These are phyloP conservation scores for Protomyces gravidus DNA, from an alignment of 1,139 yeast genomes.

Conservation along the genomic window DNA sequence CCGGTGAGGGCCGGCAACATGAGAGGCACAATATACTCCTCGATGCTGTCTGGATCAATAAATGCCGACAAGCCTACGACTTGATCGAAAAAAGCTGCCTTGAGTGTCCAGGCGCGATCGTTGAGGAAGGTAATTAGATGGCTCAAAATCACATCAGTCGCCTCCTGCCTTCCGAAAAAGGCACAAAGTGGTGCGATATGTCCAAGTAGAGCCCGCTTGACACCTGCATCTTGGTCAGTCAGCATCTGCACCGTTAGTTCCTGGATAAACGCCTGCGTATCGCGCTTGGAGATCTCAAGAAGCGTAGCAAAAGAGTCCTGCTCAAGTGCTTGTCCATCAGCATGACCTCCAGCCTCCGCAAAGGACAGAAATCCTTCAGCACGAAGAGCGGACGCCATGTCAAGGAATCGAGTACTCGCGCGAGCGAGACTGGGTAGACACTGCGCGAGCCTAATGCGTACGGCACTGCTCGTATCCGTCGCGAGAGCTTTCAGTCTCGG, in stretches of 20 bases:
- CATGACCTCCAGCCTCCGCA: slow-evolving; percentile 42
- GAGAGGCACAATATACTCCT: slow-evolving; percentile 81
- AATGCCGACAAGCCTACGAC: slow-evolving; percentile 73
- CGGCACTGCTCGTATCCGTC: slow-evolving; percentile 45
- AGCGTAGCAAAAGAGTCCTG: slow-evolving; percentile 43
- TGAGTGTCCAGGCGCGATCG: slow-evolving; percentile 63
- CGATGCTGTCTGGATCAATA: slow-evolving; percentile 76
- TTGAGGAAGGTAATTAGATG: slow-evolving; percentile 88
- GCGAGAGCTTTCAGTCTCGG: slow-evolving; percentile 58
- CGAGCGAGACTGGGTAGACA: slow-evolving; percentile 67
- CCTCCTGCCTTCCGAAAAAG: slow-evolving; percentile 78
- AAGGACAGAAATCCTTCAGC: slow-evolving; percentile 43
- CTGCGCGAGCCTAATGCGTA: slow-evolving; percentile 64
- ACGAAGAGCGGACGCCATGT: slow-evolving; percentile 58
- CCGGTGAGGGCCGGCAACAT: slow-evolving; percentile 73
- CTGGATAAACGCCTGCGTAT: slow-evolving; percentile 52
- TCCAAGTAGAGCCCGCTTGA: slow-evolving; percentile 63
- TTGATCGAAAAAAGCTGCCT: slow-evolving; percentile 68
- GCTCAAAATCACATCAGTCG: slow-evolving; percentile 81
- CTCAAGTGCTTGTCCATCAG: slow-evolving; percentile 44
- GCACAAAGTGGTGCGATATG: slow-evolving; percentile 71
- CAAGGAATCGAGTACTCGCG: slow-evolving; percentile 60
- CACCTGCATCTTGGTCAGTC: slow-evolving; percentile 63
- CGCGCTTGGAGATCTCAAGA: slow-evolving; percentile 35
- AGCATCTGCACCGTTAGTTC: slow-evolving; percentile 59